phyloP scores from a whole-genome alignment of 768 basidiomycete genomes.

The Lactarius hengduanensis region DNA sequence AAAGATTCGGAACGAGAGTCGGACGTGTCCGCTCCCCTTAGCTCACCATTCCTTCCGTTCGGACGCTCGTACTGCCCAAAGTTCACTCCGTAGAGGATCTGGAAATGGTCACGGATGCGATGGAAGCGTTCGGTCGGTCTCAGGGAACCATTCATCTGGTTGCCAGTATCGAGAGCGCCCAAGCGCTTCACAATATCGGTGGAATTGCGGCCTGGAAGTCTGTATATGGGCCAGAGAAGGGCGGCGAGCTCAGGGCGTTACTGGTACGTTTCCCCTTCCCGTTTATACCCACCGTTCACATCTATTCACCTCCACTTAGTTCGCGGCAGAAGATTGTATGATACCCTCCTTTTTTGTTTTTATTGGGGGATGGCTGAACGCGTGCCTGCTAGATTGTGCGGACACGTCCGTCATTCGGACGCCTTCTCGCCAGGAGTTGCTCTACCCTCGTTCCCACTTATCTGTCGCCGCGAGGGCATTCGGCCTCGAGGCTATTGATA shows the following conservation, averaged over 20 bases:
- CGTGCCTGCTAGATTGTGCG: slow-evolving; percentile 66
- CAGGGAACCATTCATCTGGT: slow-evolving; percentile 54
- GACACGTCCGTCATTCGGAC: slow-evolving; percentile 83
- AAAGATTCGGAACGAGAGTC: not conserved
- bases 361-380: not conserved
- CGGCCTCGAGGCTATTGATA: slow-evolving; percentile 82
- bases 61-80: slow-evolving; percentile 82
- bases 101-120: slow-evolving; percentile 51
- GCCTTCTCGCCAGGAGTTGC: slow-evolving; percentile 66
- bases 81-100: slow-evolving; percentile 70
- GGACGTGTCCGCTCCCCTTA: slow-evolving; percentile 31
- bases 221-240: slow-evolving; percentile 41
- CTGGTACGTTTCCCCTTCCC: slow-evolving; percentile 48
- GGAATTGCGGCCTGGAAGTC: slow-evolving; percentile 72
- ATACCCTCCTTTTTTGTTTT: not conserved
- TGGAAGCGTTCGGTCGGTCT: slow-evolving; percentile 38
- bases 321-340: slow-evolving; percentile 93
- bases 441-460: slow-evolving; percentile 81
- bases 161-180: slow-evolving; percentile 85
- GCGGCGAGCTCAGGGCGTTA: slow-evolving; percentile 60
- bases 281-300: not conserved
- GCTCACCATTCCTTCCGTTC: slow-evolving; percentile 49
- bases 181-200: slow-evolving; percentile 61
- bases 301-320: slow-evolving; percentile 46
- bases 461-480: slow-evolving; percentile 83